phyloP scores from a whole-genome alignment of 108 stramenopile species.

The Fragilariopsis cylindrus region DNA sequence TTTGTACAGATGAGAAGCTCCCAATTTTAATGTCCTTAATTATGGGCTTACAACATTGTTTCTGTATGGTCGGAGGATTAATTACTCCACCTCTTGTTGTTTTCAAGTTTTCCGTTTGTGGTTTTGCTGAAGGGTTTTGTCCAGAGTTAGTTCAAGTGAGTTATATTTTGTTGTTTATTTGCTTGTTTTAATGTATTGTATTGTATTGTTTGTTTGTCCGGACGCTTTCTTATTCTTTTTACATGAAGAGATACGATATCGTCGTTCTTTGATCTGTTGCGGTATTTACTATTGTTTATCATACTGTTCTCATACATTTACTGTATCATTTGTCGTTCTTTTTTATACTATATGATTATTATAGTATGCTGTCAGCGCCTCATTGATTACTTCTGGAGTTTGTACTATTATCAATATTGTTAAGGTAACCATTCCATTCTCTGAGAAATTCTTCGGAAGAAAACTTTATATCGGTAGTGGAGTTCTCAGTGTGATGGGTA shows the following conservation, averaged over 20 bases:
- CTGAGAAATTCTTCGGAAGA: constrained; percentile 53
- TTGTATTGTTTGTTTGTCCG: neutral
- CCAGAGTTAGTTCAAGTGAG: constrained; percentile 35
- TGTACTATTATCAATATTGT: constrained; percentile 67
- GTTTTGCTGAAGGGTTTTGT: constrained; percentile 35
- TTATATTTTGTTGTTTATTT: neutral
- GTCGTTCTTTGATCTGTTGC: neutral
- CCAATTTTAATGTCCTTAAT: constrained; percentile 51
- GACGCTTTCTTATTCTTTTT: no score
- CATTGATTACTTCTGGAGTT: constrained; percentile 70
- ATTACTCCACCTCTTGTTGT: constrained; percentile 69
- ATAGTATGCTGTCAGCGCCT: constrained; percentile 72
- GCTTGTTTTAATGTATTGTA: neutral
- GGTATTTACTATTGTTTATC: no score
- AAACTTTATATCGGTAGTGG: constrained; percentile 64
- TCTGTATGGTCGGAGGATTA: constrained; percentile 78
- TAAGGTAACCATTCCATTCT: constrained; percentile 51
- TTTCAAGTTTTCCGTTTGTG: constrained; percentile 57
- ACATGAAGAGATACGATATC: neutral
- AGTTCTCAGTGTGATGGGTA: constrained; percentile 79
- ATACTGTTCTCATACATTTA: no score
- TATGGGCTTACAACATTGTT: constrained; percentile 76
- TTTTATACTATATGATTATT: neutral
- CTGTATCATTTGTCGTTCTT: no score
- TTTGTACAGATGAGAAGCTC: constrained; percentile 46